Conservation (phyloP, 148 eudicot species). For the Fagopyrum homotropicum region DNA sequence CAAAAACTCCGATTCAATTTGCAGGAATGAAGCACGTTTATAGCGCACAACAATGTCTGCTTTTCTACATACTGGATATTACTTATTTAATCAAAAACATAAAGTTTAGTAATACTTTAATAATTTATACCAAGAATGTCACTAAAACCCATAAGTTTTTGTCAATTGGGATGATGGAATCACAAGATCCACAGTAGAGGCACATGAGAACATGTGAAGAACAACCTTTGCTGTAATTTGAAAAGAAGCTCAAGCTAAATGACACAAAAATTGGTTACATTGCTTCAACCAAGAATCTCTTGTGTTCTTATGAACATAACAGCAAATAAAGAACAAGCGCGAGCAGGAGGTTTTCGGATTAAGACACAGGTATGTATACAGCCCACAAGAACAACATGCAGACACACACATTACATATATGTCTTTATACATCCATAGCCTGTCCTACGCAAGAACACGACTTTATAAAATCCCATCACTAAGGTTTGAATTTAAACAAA, state of each 20-base stretch:
- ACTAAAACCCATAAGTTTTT: neutral
- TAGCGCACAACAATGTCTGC: neutral
- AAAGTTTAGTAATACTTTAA: neutral
- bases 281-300: slow-evolving; percentile 11
- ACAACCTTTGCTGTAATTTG: neutral
- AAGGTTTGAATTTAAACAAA: neutral
- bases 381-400: neutral
- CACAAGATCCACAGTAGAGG: slow-evolving; percentile 7
- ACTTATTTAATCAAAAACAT: too few species aligned
- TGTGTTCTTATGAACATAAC: neutral
- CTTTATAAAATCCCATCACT: neutral
- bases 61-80: neutral
- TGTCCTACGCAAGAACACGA: neutral
- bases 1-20: neutral
- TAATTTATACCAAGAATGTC: neutral
- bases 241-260: neutral
- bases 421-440: neutral
- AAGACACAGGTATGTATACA: slow-evolving; percentile 6
- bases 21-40: neutral
- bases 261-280: neutral
- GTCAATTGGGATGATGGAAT: neutral
- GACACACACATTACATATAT: slow-evolving; percentile 2
- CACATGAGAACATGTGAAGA: slow-evolving; percentile 11
- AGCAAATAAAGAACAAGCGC: neutral
- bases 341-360: neutral